Evolutionary conservation across 2,329 filamentous ascomycete species (phyloP), one percentile per base, ranked within the genome.

Genomic region (Alternaria panax): DNA sequence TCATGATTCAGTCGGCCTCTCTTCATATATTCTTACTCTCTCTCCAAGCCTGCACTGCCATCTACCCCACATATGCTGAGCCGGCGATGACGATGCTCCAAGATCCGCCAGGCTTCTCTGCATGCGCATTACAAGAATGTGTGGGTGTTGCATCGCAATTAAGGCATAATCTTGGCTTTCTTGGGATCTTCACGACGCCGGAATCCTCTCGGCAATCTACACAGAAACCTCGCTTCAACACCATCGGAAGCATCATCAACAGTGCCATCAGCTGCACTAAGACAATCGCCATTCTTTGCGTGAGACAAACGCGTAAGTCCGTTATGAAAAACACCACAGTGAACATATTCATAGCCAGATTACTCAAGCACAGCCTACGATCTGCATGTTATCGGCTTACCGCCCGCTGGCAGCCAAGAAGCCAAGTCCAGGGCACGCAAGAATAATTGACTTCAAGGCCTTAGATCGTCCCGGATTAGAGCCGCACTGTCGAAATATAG

Each of bases 371-470:
- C 51, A 32, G 27, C 34, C 41, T 22, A 47, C 27, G 54, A 64
- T 65, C 54, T 50, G 52, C 22, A 41, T 34, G 14, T 25, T 48
- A n/a, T 51, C 36, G 46, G 36, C 41, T 62, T 55, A 59, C 50
- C 42, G 52, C 36, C 36, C 50, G 18, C 53, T 22, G 24, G 20
- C 11, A 50, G 65, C 65, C 65, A 67, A 67, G 65, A 25, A 38
- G 63, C 59, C 63, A 67, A 66, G 63, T 52, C 46, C 60, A 52
- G 64, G 60, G 59, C 59, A 36, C 56, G 34, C 53, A 54, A 55
- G 42, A 50, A 51, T 51, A 59, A 58, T 48, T 52, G 32, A 57
- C 36, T 45, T 58, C 55, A 51, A 51, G 52, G 51, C 46, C 36
- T 51, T n/a, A 25, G 32, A 54, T 43, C 56, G 51, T 46, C 30